These are phyloP conservation scores for Lactarius deliciosus DNA, from an alignment of 768 basidiomycete species.

Conservation along the genomic window DNA sequence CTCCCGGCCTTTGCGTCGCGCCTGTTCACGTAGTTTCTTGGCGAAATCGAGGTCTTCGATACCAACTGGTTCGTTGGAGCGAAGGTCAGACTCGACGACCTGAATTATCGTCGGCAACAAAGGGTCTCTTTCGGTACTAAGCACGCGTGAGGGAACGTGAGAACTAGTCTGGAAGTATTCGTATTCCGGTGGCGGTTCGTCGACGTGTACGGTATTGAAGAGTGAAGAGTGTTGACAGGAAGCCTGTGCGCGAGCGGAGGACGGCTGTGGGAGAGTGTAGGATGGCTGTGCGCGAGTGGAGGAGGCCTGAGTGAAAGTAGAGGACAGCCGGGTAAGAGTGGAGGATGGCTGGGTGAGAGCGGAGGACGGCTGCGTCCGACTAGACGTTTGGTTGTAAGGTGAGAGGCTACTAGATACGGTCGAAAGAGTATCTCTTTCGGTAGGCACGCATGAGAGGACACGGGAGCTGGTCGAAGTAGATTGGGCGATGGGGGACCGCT, in stretches of 20 bases:
- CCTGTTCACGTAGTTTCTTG: constrained; percentile 6
- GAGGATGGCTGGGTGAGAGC: neutral
- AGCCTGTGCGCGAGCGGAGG: neutral
- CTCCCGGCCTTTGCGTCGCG: neutral
- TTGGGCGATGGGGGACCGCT: neutral
- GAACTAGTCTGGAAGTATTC: neutral
- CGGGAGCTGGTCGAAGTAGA: neutral
- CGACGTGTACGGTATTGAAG: neutral
- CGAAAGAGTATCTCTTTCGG: neutral
- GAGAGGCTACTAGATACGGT: neutral
- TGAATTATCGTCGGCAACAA: neutral
- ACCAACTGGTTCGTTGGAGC: neutral
- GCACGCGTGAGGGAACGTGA: neutral
- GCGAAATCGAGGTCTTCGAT: neutral
- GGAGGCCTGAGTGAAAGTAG: neutral
- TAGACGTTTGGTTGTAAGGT: neutral
- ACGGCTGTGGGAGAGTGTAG: too few species aligned
- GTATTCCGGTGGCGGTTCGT: neutral
- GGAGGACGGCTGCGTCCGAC: neutral
- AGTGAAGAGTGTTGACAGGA: neutral
- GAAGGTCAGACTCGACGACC: too few species aligned
- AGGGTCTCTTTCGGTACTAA: neutral
- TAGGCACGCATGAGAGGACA: neutral
- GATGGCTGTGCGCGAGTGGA: neutral
- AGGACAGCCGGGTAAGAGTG: neutral